Base-by-base conservation (phyloP, 2,329 filamentous ascomycete genomes). In the Clonostachys sp. region DNA sequence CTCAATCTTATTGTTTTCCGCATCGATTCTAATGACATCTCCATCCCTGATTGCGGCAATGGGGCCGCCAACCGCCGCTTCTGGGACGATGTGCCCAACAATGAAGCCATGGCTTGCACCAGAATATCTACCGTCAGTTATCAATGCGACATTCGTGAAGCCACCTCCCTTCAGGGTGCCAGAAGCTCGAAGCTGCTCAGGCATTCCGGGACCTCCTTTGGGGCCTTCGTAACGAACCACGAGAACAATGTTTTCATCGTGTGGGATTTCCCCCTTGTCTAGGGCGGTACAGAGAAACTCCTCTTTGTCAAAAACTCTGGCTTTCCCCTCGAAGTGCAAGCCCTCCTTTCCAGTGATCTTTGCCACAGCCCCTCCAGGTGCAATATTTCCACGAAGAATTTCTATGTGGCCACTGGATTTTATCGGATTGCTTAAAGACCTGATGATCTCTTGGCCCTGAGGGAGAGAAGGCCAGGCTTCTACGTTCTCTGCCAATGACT, bases 341-440 rank as follows among this genome's bases (percentile, higher is more conserved):
- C 92, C 92, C 65, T 97, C 92, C 65, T 96, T 96, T 34, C 92
- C 92, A 0, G 92, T 96, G 66, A 97, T 96, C 68, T 97, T 97
- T 50, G 91, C 91, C 2, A 97, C 91, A 1, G 91, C 88, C 34
- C 92, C 92, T 10, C 84, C 87, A 2, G 92, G 92, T 4, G 91
- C 89, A 33, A 96, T 78, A 64, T 95, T 96, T 16, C 92, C 92
- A 50, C 81, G 80, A 4, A 97, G 78, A 50, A 97, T 88, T 65
- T 92, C 90, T 50, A 97, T 79, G 65, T 97, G 92, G 40, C 92
- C 92, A 1, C 84, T 89, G 2, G 75, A 55, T 65, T 96, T 96
- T 74, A 95, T 92, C 45, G 78, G 78, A 57, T 81, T 54, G 12
- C 78, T 74, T 9, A 96, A 73, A 0, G 87, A 83, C 61, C 96